Base-by-base conservation (phyloP, 2,329 filamentous ascomycete genomes). In the Madurella mycetomatis region DNA sequence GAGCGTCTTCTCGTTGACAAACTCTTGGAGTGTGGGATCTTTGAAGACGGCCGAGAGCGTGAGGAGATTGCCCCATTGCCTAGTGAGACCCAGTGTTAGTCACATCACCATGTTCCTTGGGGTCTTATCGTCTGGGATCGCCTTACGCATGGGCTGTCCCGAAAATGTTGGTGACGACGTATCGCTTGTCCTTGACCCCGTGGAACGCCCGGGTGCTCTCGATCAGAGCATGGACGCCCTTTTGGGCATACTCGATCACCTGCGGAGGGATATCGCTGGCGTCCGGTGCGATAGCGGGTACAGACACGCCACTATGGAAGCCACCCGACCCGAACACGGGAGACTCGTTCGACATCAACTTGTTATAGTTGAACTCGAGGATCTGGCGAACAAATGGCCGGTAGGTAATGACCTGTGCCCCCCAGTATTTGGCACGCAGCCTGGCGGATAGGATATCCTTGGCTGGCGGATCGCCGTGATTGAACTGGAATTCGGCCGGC, bases 21-120 rank as follows among this genome's bases (percentile, higher is more conserved):
- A 80, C 5, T 73, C 68, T 5, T 72, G 72, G 1, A 95, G 78
- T 25, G 78, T 72, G 4, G 76, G 79, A 45, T 92, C 88, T 58
- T 79, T 81, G 70, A 84, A 92, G 3, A 87, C 88, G 1, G 92
- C 91, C 25, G 89, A 84, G 2, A 99, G 81, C n/a, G 95, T 90
- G 47, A 97, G 77, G 65, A 96, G 83, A 68, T 97, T 97, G 55
- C 94, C 92, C 76, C 95, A 99, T 90, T 99, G 94, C 5, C 92
- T 49, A 17, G 13, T 18, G 53, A 53, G 53, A 39, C 51, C 17
- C 17, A 5, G 47, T 37, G 50, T 51, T 51, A 54, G 44, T 34
- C 12, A 9, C 34, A 39, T 17, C 18, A 7, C 31, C 17, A 2
- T 9, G 7, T 2, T 19, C 13, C 34, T 9, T 37, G 34, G 13